Conservation (phyloP, 2,329 filamentous ascomycete species). For the Talaromyces funiculosus region DNA sequence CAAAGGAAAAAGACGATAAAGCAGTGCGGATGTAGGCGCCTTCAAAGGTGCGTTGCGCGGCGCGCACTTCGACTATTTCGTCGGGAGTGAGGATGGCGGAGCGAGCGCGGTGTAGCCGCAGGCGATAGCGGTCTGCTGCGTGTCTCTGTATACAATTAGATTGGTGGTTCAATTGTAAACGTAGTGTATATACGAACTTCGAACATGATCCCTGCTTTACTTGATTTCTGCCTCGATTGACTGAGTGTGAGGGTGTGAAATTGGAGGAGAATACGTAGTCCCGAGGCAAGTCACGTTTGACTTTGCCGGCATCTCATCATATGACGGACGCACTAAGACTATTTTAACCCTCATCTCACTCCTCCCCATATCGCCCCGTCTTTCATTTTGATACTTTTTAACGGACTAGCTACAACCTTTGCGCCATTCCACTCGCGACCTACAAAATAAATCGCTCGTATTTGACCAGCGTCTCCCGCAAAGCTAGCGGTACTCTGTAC, state of each 20-base stretch:
- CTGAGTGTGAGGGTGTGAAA: neutral
- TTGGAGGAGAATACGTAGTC: neutral
- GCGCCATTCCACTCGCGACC: neutral
- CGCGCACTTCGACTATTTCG: slow-evolving; percentile 90
- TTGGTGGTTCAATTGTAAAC: no score
- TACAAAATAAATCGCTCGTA: neutral
- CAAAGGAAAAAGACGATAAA: slow-evolving; percentile 89
- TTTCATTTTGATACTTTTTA: no score
- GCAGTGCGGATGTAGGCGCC: slow-evolving; percentile 95
- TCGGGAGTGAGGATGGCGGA: slow-evolving; percentile 74
- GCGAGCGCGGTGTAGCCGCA: slow-evolving; percentile 76
- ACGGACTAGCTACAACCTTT: neutral
- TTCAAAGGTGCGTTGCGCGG: slow-evolving; percentile 93
- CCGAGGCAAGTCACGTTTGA: neutral
- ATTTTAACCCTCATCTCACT: neutral
- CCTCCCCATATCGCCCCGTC: no score
- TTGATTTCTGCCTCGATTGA: no score
- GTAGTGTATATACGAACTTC: neutral
- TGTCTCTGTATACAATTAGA: slow-evolving; percentile 45
- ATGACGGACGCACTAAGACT: slow-evolving; percentile 1
- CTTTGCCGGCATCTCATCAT: neutral
- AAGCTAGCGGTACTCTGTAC: neutral
- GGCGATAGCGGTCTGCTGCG: slow-evolving; percentile 67
- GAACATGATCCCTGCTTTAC: slow-evolving; percentile 9
- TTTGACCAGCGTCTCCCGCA: neutral